phyloP scores from a whole-genome alignment of 1,139 yeast genomes.

The Yamadazyma sp. region DNA sequence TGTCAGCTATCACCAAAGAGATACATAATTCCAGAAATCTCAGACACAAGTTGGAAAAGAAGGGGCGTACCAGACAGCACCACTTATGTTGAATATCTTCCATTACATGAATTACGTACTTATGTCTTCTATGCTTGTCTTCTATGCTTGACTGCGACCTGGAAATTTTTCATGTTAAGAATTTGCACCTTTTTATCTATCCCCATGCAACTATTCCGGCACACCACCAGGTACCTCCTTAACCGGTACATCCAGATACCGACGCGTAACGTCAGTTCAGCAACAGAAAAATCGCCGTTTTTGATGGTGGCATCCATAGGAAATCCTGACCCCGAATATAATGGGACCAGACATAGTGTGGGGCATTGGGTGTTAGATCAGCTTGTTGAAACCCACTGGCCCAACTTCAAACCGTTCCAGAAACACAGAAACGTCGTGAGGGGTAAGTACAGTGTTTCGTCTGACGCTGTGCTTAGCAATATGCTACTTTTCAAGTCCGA shows the following conservation, averaged over 20 bases:
- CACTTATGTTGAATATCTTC: too few relatives aligned
- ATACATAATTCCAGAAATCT: not conserved
- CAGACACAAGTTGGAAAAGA: not conserved
- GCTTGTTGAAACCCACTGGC: constrained; percentile 28
- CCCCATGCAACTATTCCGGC: constrained; percentile 12
- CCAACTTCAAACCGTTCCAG: constrained; percentile 18
- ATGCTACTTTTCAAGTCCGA: constrained; percentile 43
- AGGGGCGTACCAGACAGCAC: not conserved
- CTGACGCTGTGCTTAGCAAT: constrained; percentile 18
- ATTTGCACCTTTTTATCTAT: constrained; percentile 1
- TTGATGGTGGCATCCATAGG: constrained; percentile 65
- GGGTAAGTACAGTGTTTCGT: constrained; percentile 23
- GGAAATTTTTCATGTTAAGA: not conserved
- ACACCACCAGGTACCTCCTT: constrained; percentile 5
- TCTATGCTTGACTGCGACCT: too few relatives aligned
- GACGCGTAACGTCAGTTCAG: not conserved
- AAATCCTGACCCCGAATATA: constrained; percentile 67
- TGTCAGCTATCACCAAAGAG: not conserved
- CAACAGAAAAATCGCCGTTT: constrained; percentile 21
- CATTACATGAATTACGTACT: too few relatives aligned
- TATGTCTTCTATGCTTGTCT: too few relatives aligned
- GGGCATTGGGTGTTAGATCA: constrained; percentile 59
- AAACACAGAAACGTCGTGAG: constrained; percentile 20
- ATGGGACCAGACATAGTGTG: constrained; percentile 71
- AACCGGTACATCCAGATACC: constrained; percentile 1